phyloP scores from a whole-genome alignment of 2,329 filamentous ascomycete species.

The Blastomyces parvus region DNA sequence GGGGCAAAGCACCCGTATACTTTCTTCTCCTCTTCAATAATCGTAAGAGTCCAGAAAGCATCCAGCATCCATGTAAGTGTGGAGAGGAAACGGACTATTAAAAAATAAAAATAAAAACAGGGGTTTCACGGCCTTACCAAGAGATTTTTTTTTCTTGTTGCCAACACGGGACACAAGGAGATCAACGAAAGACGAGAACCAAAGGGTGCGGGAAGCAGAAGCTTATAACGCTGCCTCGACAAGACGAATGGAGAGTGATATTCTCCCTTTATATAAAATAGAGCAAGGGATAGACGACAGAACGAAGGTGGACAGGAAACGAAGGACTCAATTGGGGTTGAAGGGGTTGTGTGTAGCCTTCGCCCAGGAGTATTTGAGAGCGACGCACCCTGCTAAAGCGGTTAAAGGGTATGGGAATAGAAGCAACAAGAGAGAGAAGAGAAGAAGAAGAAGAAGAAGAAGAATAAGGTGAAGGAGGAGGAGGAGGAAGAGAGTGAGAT shows the following conservation, averaged over 20 bases:
- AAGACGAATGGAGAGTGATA: not conserved
- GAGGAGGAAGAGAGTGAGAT: slow-evolving; percentile 1
- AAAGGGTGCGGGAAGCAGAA: not conserved
- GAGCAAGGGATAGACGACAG: not conserved
- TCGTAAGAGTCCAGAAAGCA: not conserved
- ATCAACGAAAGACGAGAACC: not conserved
- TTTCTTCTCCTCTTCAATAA: not conserved
- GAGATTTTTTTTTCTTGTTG: not conserved
- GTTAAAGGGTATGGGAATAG: slow-evolving; percentile 10
- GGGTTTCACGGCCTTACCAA: slow-evolving; percentile 7
- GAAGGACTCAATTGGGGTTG: not conserved
- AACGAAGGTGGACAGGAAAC: slow-evolving; percentile 2
- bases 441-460: slow-evolving; percentile 8
- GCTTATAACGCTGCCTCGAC: not conserved
- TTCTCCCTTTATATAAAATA: not conserved
- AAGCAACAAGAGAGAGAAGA: slow-evolving; percentile 27
- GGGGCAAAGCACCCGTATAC: not conserved
- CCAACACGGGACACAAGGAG: not conserved
- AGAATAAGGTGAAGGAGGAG: slow-evolving; percentile 18
- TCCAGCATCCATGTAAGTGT: not conserved
- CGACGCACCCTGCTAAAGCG: no score
- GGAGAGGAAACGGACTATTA: not conserved
- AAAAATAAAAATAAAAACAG: not conserved
- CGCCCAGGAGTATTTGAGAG: not conserved
- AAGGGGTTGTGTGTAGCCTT: not conserved